phyloP scores from a whole-genome alignment of 106 monocot species.

The Alisma plantagoaquatica region DNA sequence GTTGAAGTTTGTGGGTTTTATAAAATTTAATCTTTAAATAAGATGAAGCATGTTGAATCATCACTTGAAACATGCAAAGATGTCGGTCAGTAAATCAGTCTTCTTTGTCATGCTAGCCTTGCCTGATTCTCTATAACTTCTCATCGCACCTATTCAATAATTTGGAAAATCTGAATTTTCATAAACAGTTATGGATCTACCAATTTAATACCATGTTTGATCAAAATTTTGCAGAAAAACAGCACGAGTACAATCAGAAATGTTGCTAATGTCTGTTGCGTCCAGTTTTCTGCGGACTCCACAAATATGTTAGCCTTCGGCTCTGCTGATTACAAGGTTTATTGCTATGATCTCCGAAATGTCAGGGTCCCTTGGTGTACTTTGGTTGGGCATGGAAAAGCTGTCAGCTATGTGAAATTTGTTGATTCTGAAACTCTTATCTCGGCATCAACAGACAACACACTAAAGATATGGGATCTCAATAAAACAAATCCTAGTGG shows the following conservation, averaged over 20 bases:
- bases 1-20: too few relatives aligned
- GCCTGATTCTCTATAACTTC: too few relatives aligned
- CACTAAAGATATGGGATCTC: slow-evolving; percentile 94
- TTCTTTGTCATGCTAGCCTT: too few relatives aligned
- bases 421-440: slow-evolving; percentile 59
- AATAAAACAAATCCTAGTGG: slow-evolving; percentile 48
- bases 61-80: too few relatives aligned
- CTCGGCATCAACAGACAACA: slow-evolving; percentile 92
- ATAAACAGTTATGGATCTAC: too few relatives aligned
- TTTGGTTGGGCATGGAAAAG: slow-evolving; percentile 68
- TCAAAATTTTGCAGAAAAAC: not conserved
- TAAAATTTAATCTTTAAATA: too few relatives aligned
- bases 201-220: slow-evolving; percentile 1
- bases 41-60: too few relatives aligned
- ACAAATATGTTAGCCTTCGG: slow-evolving; percentile 87
- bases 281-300: not conserved
- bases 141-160: too few relatives aligned
- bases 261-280: not conserved
- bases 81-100: too few relatives aligned
- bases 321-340: slow-evolving; percentile 81
- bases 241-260: not conserved
- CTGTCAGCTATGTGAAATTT: slow-evolving; percentile 96
- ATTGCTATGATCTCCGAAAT: slow-evolving; percentile 81
- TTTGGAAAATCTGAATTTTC: too few relatives aligned
- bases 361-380: slow-evolving; percentile 88